A percentile compares a stretch with the other conserved stretches of the same genome.
phyloP scores from a whole-genome alignment of 1,284 basidiomycete species.

The Microbotryum intermedium region DNA sequence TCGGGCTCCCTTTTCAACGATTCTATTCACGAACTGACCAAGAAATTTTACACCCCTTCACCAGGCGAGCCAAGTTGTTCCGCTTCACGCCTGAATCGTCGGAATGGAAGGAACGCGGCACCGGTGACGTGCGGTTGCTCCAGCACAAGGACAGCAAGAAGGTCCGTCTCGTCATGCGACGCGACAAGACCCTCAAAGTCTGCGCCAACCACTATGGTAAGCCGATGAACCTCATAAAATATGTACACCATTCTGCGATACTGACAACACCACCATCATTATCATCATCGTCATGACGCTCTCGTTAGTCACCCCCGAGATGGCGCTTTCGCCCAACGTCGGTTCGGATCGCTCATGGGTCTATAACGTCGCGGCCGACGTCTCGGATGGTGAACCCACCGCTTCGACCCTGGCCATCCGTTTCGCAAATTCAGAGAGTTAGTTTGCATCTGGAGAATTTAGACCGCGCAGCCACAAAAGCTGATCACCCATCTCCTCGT shows the following conservation, averaged over 20 bases:
- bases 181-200: slow-evolving; percentile 99
- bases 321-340: slow-evolving; percentile 95
- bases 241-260: background rate
- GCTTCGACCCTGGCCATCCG: slow-evolving; percentile 95
- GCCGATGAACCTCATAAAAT: slow-evolving; percentile 38
- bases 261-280: background rate
- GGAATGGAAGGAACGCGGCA: slow-evolving; percentile 97
- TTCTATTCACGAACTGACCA: background rate
- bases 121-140: slow-evolving; percentile 82
- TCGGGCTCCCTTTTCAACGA: background rate
- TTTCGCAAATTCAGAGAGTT: slow-evolving; percentile 94
- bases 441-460: no score
- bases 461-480: no score
- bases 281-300: background rate
- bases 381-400: slow-evolving; percentile 77
- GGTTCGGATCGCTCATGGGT: slow-evolving; percentile 99
- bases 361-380: slow-evolving; percentile 84
- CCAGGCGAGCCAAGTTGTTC: slow-evolving; percentile 96
- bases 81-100: slow-evolving; percentile 70
- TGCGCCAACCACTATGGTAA: slow-evolving; percentile 95
- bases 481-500: background rate
- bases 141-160: slow-evolving; percentile 83
- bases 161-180: slow-evolving; percentile 94
- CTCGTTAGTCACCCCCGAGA: slow-evolving; percentile 67
- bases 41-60: background rate